Conservation (phyloP, 2,329 filamentous ascomycete species). For the Elsinoe fawcettii region DNA sequence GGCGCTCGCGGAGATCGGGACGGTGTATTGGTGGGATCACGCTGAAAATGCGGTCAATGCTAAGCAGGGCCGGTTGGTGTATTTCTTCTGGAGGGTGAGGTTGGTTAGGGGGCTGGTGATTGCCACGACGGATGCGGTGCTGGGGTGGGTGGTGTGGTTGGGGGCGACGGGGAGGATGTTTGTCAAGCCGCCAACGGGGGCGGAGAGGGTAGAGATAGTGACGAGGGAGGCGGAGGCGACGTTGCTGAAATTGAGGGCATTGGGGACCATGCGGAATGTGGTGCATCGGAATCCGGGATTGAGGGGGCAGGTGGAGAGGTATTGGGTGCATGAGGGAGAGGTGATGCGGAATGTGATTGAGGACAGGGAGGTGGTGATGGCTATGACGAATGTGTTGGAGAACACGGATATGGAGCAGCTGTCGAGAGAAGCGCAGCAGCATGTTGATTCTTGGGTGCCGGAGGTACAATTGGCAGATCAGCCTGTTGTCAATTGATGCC, state of each 20-base stretch:
- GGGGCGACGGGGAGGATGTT: slow-evolving; percentile 75
- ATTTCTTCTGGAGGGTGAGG: slow-evolving; percentile 63
- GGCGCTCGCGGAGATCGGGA: slow-evolving; percentile 57
- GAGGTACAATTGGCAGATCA: not conserved
- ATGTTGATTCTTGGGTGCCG: slow-evolving; percentile 32
- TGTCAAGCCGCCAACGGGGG: slow-evolving; percentile 50
- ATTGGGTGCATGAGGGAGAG: slow-evolving; percentile 73
- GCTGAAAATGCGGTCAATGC: slow-evolving; percentile 56
- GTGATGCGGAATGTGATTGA: slow-evolving; percentile 70
- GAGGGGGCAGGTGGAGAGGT: slow-evolving; percentile 57
- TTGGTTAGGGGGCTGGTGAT: slow-evolving; percentile 57
- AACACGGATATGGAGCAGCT: slow-evolving; percentile 57
- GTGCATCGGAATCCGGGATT: slow-evolving; percentile 65
- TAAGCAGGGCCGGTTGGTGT: slow-evolving; percentile 54
- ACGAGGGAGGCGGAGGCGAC: slow-evolving; percentile 51
- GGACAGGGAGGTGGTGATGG: slow-evolving; percentile 65
- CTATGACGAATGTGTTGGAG: slow-evolving; percentile 59
- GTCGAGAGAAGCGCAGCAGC: slow-evolving; percentile 55
- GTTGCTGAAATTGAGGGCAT: slow-evolving; percentile 60
- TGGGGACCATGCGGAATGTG: slow-evolving; percentile 73
- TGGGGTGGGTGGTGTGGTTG: slow-evolving; percentile 64
- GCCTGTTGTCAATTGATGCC: not conserved
- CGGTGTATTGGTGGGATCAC: slow-evolving; percentile 58
- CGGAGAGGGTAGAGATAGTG: slow-evolving; percentile 57
- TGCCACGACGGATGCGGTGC: slow-evolving; percentile 53